Conservation (phyloP, 306 rosid genomes). For the Fragaria nilgerrensis region DNA sequence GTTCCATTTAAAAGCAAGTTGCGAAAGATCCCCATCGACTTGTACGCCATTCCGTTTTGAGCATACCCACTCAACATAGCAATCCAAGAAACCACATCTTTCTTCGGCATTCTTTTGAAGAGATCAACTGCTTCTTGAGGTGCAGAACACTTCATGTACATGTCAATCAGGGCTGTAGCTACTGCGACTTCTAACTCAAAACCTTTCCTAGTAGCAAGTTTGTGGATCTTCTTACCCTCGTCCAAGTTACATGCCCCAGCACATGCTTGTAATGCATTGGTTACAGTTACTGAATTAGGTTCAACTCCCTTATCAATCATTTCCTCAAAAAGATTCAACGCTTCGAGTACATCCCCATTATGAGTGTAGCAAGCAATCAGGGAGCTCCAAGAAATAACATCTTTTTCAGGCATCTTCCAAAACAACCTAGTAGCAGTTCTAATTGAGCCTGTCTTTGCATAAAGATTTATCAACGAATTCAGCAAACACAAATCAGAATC, state of each 20-base stretch:
- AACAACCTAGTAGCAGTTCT: constrained; percentile 55
- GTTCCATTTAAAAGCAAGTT: constrained; percentile 47
- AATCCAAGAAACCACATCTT: constrained; percentile 78
- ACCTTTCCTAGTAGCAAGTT: constrained; percentile 40
- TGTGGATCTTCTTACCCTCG: constrained; percentile 66
- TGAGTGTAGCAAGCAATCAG: constrained; percentile 72
- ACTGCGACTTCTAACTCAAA: constrained; percentile 53
- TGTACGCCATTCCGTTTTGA: constrained; percentile 59
- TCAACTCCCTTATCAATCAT: constrained; percentile 54
- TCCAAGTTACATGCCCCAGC: constrained; percentile 46
- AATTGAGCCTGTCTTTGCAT: constrained; percentile 52
- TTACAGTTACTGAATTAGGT: constrained; percentile 54
- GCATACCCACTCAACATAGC: constrained; percentile 67
- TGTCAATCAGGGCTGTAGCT: constrained; percentile 61
- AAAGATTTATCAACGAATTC: constrained; percentile 61
- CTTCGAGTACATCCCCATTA: constrained; percentile 49
- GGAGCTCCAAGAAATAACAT: constrained; percentile 83
- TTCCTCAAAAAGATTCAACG: constrained; percentile 51
- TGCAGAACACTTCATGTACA: constrained; percentile 70
- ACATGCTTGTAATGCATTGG: constrained; percentile 70
- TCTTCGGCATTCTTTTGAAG: constrained; percentile 62
- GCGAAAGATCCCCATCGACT: constrained; percentile 51
- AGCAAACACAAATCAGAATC: constrained; percentile 42
- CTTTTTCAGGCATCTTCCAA: constrained; percentile 47
- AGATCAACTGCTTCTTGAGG: constrained; percentile 52